Evolutionary conservation across 257 asterid species (phyloP).

Genomic region (Solanum tarapatanum): DNA sequence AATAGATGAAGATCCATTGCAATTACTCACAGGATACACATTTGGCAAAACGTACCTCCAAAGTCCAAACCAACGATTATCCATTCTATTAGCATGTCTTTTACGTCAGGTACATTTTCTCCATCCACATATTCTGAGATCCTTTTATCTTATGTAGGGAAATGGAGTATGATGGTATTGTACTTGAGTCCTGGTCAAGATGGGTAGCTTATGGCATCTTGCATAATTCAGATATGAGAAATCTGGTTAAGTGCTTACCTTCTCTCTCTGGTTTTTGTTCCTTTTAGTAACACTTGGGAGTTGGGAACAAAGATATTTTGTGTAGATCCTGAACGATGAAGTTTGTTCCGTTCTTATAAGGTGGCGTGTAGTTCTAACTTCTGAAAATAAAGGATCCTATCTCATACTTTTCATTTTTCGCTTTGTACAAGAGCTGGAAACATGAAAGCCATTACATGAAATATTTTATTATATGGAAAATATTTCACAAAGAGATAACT

Average conservation of each 20-base stretch:
- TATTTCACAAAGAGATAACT: background rate
- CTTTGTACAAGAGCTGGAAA: background rate
- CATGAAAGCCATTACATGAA: background rate
- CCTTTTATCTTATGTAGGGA: slow-evolving; percentile 39
- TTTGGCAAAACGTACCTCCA: background rate
- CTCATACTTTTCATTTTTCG: background rate
- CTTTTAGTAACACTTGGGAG: background rate
- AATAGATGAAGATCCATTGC: background rate
- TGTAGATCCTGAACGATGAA: background rate
- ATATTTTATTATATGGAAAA: background rate
- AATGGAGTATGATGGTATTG: slow-evolving; percentile 90
- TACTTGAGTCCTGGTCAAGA: slow-evolving; percentile 94
- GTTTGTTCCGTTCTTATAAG: background rate
- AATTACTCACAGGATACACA: background rate
- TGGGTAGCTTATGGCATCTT: slow-evolving; percentile 90
- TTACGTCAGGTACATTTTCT: background rate
- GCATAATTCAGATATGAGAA: slow-evolving; percentile 70
- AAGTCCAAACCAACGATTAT: background rate
- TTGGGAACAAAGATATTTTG: background rate
- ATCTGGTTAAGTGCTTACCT: slow-evolving; percentile 23
- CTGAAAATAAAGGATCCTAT: background rate
- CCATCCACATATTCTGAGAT: slow-evolving; percentile 5
- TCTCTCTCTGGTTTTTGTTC: background rate
- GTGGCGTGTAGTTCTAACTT: background rate
- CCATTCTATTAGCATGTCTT: background rate